A percentile compares a stretch with the other conserved stretches of the same genome.
Evolutionary conservation across 1,284 basidiomycete genomes (phyloP).

Genomic region (Apiotrichum porosum): DNA sequence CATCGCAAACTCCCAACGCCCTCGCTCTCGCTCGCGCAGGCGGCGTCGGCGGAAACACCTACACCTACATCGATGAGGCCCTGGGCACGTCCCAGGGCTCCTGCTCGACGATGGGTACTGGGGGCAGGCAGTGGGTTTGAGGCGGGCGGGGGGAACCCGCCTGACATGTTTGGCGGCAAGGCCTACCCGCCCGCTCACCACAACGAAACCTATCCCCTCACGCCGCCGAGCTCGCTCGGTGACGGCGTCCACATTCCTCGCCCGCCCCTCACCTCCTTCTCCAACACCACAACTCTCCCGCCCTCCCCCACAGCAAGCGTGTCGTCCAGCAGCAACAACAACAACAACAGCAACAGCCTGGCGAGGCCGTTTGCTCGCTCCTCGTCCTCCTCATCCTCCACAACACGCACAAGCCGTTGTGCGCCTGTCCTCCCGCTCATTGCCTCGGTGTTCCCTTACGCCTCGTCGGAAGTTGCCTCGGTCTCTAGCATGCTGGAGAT

Average conservation of each 20-base stretch:
- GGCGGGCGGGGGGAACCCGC: constrained; percentile 49
- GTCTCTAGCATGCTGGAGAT: constrained; percentile 39
- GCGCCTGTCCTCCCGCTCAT: constrained; percentile 35
- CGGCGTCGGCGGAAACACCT: constrained; percentile 39
- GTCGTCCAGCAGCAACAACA: not conserved
- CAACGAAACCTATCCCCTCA: not conserved
- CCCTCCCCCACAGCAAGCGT: too few species aligned
- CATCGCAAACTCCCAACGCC: constrained; percentile 22
- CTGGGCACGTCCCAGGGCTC: constrained; percentile 16
- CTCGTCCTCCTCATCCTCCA: not conserved
- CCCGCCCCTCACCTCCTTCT: not conserved
- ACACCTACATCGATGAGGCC: constrained; percentile 38
- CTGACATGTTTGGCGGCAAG: not conserved
- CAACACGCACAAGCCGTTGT: constrained; percentile 1
- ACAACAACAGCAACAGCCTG: not conserved
- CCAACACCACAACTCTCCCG: not conserved
- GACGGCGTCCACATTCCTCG: not conserved
- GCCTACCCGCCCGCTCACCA: not conserved
- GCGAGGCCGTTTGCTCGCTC: too few species aligned
- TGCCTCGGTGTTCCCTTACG: constrained; percentile 38
- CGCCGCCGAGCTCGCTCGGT: constrained; percentile 3
- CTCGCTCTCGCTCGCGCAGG: constrained; percentile 45
- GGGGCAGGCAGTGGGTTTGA: constrained; percentile 50
- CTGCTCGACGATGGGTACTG: constrained; percentile 38
- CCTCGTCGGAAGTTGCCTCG: constrained; percentile 26